Evolutionary conservation across 345 rosid genomes (phyloP).

Genomic region (Geranium brycei): DNA sequence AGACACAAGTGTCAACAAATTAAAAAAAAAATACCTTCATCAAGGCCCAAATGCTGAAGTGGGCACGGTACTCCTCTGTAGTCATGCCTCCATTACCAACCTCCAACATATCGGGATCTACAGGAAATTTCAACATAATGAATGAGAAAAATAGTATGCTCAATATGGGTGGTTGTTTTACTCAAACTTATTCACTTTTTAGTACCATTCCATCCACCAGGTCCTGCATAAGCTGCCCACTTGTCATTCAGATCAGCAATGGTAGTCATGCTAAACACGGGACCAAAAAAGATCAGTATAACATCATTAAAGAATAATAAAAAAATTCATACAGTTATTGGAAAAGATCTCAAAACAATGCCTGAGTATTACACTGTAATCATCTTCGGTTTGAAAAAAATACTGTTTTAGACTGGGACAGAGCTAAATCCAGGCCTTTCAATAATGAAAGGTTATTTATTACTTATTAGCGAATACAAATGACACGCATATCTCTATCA

Average conservation of each 20-base stretch:
- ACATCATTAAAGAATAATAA: not conserved
- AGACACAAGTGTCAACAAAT: no score
- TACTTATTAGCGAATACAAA: no score
- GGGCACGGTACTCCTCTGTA: conserved; percentile 19
- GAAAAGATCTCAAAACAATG: no score
- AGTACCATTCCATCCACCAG: conserved; percentile 98
- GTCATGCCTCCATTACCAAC: conserved; percentile 29
- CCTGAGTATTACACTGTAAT: no score
- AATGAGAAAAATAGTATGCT: not conserved
- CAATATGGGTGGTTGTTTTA: not conserved
- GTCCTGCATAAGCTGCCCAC: conserved; percentile 99
- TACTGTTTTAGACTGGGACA: no score
- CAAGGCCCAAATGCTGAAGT: conserved; percentile 27
- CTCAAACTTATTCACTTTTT: not conserved
- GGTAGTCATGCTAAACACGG: conserved; percentile 61
- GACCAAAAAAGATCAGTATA: conserved; percentile 2
- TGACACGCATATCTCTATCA: no score
- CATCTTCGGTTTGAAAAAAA: no score
- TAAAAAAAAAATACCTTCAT: conserved; percentile 7
- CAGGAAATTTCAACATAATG: not conserved
- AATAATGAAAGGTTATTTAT: no score
- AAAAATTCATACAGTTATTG: not conserved
- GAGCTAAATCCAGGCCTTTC: no score
- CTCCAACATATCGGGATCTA: conserved; percentile 33
- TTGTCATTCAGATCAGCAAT: conserved; percentile 88